Base-by-base conservation (phyloP, 495 filamentous ascomycete species). In the Cercophora newfieldiana region DNA sequence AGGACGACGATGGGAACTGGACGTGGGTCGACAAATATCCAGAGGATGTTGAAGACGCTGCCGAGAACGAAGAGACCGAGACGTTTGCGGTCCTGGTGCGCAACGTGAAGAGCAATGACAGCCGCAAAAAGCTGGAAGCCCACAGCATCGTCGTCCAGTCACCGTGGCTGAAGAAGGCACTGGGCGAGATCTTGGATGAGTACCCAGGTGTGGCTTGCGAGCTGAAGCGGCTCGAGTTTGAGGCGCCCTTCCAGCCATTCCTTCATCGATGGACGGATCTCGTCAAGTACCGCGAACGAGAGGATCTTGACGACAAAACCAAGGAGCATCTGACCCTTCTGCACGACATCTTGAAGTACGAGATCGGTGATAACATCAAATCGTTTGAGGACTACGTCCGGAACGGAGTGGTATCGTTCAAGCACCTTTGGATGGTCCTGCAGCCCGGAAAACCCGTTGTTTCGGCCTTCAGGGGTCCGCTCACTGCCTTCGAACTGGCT, bases 261-360 rank as follows among this genome's bases (percentile, higher is more conserved):
- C 84, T 91, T 44, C 86, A 91, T 74, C 82, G 89, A 24, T 92
- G 89, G 89, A 69, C 78, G 3, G 76, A 82, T 31, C 80, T 92
- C 50, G 63, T 74, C 19, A 63, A 77, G 16, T 82, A 82, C 48
- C 75, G 83, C 47, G 67, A 72, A 25, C 70, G 82, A 8, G 75
- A 81, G 7, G 81, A 85, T 54, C 62, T 77, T 12, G 84, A 88
- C 30, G 67, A 73, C 8, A 76, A 77, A 30, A 82, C 82, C 1
- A 85, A 82, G 66, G 74, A 79, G 49, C 87, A 91, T 72, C 78
- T 85, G n/a, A 77, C 82, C 24, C 72, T 91, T 0, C 76, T 91
- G 29, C 76, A 81, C 48, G 76, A 81, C 33, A 79, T 86, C 12
- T 77, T 91, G 2, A 76, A 83, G 33, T 80, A 79, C 14, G 88